These are phyloP conservation scores for Lodderomyces theae DNA, from an alignment of 1,139 yeast genomes.

Conservation along the genomic window DNA sequence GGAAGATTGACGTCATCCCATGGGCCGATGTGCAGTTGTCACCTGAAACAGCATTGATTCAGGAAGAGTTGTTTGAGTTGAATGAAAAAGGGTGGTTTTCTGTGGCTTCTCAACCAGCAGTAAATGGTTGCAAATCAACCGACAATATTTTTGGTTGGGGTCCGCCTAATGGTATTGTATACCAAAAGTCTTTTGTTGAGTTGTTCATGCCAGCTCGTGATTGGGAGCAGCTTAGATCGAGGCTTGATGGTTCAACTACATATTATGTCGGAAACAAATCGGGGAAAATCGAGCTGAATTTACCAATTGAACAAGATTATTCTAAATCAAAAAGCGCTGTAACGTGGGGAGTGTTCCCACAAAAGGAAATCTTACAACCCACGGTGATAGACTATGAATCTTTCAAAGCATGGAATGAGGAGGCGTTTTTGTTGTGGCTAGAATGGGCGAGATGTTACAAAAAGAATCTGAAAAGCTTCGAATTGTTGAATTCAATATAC, in stretches of 20 bases:
- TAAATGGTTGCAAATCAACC: conserved; percentile 68
- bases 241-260: conserved; percentile 48
- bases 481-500: conserved; percentile 59
- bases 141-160: conserved; percentile 98
- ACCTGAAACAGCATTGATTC: conserved; percentile 89
- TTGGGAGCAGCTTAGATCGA: conserved; percentile 62
- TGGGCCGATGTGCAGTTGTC: conserved; percentile 87
- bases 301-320: conserved; percentile 32
- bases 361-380: conserved; percentile 80
- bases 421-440: conserved; percentile 84
- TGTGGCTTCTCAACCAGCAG: conserved; percentile 93
- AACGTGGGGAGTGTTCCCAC: conserved; percentile 96
- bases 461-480: conserved; percentile 50
- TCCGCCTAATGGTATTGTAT: conserved; percentile 82
- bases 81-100: conserved; percentile 80
- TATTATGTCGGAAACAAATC: conserved; percentile 68
- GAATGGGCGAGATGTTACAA: conserved; percentile 89
- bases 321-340: conserved; percentile 62
- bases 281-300: conserved; percentile 60
- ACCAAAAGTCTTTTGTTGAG: conserved; percentile 90
- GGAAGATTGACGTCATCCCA: conserved; percentile 75
- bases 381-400: conserved; percentile 87
- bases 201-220: conserved; percentile 76
- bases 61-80: conserved; percentile 79
- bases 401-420: conserved; percentile 90